Evolutionary conservation across 2,329 filamentous ascomycete species (phyloP), one percentile per base, ranked within the genome.

Genomic region (Exophiala sp.): DNA sequence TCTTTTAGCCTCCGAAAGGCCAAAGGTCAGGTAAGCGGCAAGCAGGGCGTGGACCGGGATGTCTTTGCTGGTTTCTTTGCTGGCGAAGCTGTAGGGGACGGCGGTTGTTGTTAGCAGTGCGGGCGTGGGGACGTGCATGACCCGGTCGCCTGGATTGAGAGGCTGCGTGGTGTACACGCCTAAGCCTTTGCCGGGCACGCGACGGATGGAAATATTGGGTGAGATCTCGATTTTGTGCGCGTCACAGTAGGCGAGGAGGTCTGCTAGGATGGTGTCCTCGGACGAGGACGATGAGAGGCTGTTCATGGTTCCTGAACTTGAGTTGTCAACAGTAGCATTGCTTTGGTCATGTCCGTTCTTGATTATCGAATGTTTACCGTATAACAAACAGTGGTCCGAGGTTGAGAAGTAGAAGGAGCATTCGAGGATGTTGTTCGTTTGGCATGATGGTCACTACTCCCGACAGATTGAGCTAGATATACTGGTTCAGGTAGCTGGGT

Each of bases 21-120:
- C 55, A 41, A 61, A 59, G 9, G 59, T 51, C 11, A 61, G 35
- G 35, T 57, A 61, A 6, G 56, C 57, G 6, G 56, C 56, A 14
- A 61, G 34, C 24, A 57, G 50, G 7, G 53, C 59, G 34, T 61
- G 56, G n/a, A 57, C 53, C 3, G 56, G 54, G 11, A 61, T 45
- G 5, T 38, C 14, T 21, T 54, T 52, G 35, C 56, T 44, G 14
- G 40, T 34, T 18, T 48, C 49, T 6, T 39, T 47, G 29, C 38
- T 34, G 7, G 47, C 35, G 35, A 61, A 57, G 14, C 35, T 54
- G 3, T 42, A 9, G 7, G 59, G 59, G 11, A 61, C 56, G 10
- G 44, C 49, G 2, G 39, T 12, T 6, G 51, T 52, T 16, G 53
- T 61, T 18, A 61, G 46, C 11, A 61, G 49, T 14, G 52, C 44